These are phyloP conservation scores for Aphanomyces stellatus DNA, from an alignment of 352 stramenopile species.

Conservation along the genomic window DNA sequence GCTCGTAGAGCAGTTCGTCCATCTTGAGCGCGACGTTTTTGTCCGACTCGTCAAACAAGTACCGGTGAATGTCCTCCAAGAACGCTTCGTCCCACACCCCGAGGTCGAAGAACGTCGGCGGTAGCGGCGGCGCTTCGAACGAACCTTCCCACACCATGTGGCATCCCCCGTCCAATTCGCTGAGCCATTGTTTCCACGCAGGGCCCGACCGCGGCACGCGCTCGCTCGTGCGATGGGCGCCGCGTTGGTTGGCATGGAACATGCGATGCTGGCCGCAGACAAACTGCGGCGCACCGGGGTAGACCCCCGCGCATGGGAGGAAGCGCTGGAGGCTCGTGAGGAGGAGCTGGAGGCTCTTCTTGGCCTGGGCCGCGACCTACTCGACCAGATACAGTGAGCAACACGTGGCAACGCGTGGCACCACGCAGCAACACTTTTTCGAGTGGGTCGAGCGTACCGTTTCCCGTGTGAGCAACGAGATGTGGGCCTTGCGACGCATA, in stretches of 20 bases:
- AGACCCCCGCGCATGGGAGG: background rate
- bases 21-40: too few species aligned
- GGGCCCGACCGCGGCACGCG: background rate
- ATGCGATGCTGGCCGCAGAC: background rate
- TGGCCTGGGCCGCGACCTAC: background rate
- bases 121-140: background rate
- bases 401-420: too few species aligned
- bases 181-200: background rate
- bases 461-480: background rate
- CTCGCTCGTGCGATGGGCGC: background rate
- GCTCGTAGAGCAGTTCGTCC: too few species aligned
- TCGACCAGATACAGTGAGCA: too few species aligned
- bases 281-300: too few species aligned
- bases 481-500: background rate
- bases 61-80: background rate
- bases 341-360: slow-evolving; percentile 1
- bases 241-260: background rate
- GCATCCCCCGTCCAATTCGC: background rate
- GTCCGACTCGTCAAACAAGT: background rate
- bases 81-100: background rate
- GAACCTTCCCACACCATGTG: background rate
- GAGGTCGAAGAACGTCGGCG: background rate
- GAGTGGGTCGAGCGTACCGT: background rate
- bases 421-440: too few species aligned
- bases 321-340: background rate